Evolutionary conservation across 2,329 filamentous ascomycete species (phyloP).

Genomic region (Curvularia sp.): DNA sequence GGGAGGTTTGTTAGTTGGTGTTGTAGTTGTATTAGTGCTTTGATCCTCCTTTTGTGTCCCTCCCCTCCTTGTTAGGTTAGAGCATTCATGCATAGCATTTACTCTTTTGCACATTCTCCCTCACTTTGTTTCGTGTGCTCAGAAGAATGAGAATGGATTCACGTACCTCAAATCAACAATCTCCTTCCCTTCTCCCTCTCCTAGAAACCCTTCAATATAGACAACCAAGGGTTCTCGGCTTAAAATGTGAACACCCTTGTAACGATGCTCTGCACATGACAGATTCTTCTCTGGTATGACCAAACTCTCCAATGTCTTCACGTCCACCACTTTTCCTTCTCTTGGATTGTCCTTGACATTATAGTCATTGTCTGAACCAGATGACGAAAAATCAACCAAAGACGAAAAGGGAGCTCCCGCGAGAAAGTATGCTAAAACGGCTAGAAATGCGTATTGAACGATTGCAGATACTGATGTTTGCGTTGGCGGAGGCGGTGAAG

Average conservation of each 20-base stretch:
- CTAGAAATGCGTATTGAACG: slow-evolving; percentile 43
- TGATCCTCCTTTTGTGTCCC: not conserved
- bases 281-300: slow-evolving; percentile 52
- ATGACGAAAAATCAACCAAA: slow-evolving; percentile 7
- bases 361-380: not conserved
- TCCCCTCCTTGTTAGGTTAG: not conserved
- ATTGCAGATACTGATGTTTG: slow-evolving; percentile 29
- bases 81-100: too few relatives aligned
- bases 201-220: slow-evolving; percentile 65
- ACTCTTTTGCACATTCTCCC: too few relatives aligned
- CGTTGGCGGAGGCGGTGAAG: slow-evolving; percentile 10
- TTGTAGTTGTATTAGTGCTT: not conserved
- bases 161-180: slow-evolving; percentile 61
- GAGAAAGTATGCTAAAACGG: slow-evolving; percentile 42
- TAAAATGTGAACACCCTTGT: slow-evolving; percentile 57
- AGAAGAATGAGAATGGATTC: not conserved
- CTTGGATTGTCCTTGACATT: not conserved
- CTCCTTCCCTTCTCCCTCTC: slow-evolving; percentile 56
- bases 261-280: slow-evolving; percentile 49
- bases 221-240: slow-evolving; percentile 62
- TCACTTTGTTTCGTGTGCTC: not conserved
- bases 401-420: slow-evolving; percentile 44
- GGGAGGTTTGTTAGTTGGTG: not conserved
- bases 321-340: slow-evolving; percentile 11
- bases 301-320: slow-evolving; percentile 47